Evolutionary conservation across 163 green algal genomes (phyloP).

Genomic region (Chlamydomonas reinhardtii): DNA sequence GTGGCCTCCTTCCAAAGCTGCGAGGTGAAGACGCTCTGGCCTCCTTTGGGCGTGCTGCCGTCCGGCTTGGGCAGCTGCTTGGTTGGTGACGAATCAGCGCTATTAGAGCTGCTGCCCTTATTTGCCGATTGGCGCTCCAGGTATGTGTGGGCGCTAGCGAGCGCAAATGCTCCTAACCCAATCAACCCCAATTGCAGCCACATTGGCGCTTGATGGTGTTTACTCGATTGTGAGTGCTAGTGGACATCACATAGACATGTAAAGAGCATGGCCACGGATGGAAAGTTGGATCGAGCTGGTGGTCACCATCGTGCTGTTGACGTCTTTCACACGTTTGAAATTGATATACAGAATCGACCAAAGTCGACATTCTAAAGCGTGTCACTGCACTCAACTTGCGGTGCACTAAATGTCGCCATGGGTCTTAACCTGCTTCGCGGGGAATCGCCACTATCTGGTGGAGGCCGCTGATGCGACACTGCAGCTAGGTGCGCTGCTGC

Average conservation of each 20-base stretch:
- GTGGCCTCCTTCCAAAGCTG: conserved; percentile 30
- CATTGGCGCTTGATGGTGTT: conserved; percentile 6
- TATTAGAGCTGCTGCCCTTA: neutral
- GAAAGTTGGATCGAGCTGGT: too few species aligned
- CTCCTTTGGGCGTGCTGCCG: neutral
- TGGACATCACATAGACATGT: too few species aligned
- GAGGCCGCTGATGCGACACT: neutral
- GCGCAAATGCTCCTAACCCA: neutral
- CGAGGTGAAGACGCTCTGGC: too few species aligned
- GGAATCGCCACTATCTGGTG: neutral
- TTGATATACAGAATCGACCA: too few species aligned
- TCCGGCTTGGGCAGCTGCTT: conserved; percentile 41
- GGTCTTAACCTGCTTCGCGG: too few species aligned
- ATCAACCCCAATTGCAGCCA: conserved; percentile 34
- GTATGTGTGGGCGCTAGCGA: conserved; percentile 26
- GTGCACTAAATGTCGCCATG: too few species aligned
- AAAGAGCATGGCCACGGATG: too few species aligned
- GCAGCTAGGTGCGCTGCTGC: neutral
- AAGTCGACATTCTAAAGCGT: too few species aligned
- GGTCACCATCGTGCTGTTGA: too few species aligned
- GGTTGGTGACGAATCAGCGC: neutral
- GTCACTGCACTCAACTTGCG: too few species aligned
- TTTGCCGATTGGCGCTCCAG: neutral
- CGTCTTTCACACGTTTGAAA: too few species aligned
- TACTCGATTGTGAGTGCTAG: too few species aligned